Evolutionary conservation across 371 early-diverging fungal genomes (phyloP).

Genomic region (Massospora cicadina): DNA sequence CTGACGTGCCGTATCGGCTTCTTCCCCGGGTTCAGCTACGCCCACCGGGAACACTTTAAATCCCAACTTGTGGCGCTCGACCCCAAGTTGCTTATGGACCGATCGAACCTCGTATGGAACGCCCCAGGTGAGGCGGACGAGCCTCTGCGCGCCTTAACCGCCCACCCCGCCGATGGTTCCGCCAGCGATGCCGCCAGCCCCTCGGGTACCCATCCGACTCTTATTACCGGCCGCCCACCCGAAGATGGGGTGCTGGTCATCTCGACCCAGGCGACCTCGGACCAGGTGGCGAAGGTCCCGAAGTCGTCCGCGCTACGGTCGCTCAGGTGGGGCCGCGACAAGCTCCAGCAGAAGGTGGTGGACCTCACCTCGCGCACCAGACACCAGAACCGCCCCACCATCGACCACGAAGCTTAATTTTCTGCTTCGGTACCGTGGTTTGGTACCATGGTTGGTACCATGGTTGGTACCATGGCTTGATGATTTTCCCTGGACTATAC

Average conservation of each 20-base stretch:
- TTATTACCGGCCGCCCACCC: not conserved
- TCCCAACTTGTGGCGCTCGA: not conserved
- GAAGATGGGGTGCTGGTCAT: not conserved
- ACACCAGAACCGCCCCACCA: not conserved
- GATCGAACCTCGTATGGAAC: not conserved
- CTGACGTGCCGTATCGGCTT: not conserved
- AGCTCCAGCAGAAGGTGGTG: conserved; percentile 4
- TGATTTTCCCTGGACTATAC: too few species aligned
- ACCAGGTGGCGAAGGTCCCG: not conserved
- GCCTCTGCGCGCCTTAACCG: not conserved
- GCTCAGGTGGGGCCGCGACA: not conserved
- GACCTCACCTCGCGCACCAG: not conserved
- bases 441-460: too few species aligned
- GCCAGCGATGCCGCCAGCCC: too few species aligned
- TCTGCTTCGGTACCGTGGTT: too few species aligned
- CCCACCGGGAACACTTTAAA: not conserved
- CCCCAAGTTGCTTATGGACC: not conserved
- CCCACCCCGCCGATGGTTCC: not conserved
- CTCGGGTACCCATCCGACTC: too few species aligned
- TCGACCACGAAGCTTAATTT: too few species aligned
- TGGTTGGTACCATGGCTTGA: too few species aligned
- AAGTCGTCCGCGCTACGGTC: not conserved
- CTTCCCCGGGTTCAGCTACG: not conserved
- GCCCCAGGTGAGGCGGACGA: not conserved
- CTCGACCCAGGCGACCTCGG: not conserved